These are phyloP conservation scores for Nemania sp. DNA, from an alignment of 2,329 filamentous ascomycete species.

Conservation along the genomic window DNA sequence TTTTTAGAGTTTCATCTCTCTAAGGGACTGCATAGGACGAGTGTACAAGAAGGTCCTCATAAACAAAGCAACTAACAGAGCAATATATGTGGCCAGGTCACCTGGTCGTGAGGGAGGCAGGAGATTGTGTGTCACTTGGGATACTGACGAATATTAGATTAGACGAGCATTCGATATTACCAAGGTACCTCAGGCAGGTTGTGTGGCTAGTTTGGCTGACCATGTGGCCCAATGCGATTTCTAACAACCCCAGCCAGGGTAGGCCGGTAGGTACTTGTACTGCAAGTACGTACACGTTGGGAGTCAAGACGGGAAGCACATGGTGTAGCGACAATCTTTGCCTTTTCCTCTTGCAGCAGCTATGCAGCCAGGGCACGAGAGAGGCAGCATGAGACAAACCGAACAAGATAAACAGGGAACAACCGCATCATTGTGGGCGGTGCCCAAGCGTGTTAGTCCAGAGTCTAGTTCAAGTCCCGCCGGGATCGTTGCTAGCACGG, in stretches of 20 bases:
- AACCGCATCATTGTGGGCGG: slow-evolving; percentile 38
- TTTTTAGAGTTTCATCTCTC: slow-evolving; percentile 17
- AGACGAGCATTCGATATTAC: slow-evolving; percentile 33
- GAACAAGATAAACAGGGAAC: slow-evolving; percentile 40
- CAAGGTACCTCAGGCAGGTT: slow-evolving; percentile 21
- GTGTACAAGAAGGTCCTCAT: slow-evolving; percentile 14
- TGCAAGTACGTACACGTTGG: slow-evolving; percentile 22
- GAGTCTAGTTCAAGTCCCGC: slow-evolving; percentile 32
- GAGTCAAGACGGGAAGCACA: slow-evolving; percentile 33
- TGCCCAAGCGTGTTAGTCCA: slow-evolving; percentile 35
- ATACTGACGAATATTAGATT: slow-evolving; percentile 28
- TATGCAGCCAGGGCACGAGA: slow-evolving; percentile 40
- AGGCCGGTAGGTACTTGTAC: slow-evolving; percentile 30
- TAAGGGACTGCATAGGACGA: slow-evolving; percentile 11
- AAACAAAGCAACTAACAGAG: slow-evolving; percentile 9
- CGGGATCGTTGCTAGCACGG: slow-evolving; percentile 23
- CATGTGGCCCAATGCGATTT: slow-evolving; percentile 41
- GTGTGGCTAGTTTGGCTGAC: slow-evolving; percentile 42
- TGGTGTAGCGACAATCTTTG: slow-evolving; percentile 43
- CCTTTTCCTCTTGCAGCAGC: slow-evolving; percentile 37
- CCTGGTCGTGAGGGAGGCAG: slow-evolving; percentile 20
- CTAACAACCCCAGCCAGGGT: slow-evolving; percentile 39
- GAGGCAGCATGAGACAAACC: slow-evolving; percentile 39
- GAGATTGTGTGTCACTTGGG: slow-evolving; percentile 33
- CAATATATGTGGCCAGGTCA: slow-evolving; percentile 13